Evolutionary conservation across 108 stramenopile species (phyloP).

Genomic region (Pseudonitzschia pungens): DNA sequence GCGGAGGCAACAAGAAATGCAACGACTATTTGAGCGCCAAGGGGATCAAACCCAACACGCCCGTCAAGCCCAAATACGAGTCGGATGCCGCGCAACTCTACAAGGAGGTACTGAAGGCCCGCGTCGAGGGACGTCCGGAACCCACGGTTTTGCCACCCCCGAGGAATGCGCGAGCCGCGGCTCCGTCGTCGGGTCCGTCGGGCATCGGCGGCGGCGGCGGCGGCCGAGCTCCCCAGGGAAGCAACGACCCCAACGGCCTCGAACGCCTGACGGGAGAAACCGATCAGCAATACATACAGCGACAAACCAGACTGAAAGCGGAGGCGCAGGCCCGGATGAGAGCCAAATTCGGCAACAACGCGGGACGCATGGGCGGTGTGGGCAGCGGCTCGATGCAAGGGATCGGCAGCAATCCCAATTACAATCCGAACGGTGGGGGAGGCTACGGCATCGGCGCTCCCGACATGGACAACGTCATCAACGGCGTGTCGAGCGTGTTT

Average conservation of each 20-base stretch:
- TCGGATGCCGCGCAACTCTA: conserved; percentile 83
- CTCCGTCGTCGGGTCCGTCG: conserved; percentile 30
- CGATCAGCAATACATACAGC: conserved; percentile 86
- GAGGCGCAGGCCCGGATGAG: conserved; percentile 86
- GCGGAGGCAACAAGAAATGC: conserved; percentile 82
- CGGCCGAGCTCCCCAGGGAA: conserved; percentile 12
- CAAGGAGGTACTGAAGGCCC: conserved; percentile 79
- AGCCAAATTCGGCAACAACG: conserved; percentile 79
- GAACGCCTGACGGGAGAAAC: conserved; percentile 89
- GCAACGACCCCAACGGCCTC: conserved; percentile 82
- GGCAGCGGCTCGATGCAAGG: conserved; percentile 72
- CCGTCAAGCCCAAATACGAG: conserved; percentile 86
- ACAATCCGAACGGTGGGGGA: conserved; percentile 59
- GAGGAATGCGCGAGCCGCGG: conserved; percentile 1
- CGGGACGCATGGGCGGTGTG: conserved; percentile 56
- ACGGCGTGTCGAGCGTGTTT: conserved; percentile 49
- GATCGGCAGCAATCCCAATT: conserved; percentile 73
- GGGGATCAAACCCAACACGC: conserved; percentile 58
- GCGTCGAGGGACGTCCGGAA: conserved; percentile 78
- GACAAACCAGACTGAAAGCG: conserved; percentile 87
- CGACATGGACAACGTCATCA: conserved; percentile 44
- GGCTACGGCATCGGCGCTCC: conserved; percentile 30
- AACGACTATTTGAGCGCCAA: conserved; percentile 58
- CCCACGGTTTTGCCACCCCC: conserved; percentile 67
- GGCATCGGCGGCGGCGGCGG: conserved; percentile 12